Evolutionary conservation across 1,139 yeast species (phyloP).

Genomic region (Sugiyamaella castrensis): DNA sequence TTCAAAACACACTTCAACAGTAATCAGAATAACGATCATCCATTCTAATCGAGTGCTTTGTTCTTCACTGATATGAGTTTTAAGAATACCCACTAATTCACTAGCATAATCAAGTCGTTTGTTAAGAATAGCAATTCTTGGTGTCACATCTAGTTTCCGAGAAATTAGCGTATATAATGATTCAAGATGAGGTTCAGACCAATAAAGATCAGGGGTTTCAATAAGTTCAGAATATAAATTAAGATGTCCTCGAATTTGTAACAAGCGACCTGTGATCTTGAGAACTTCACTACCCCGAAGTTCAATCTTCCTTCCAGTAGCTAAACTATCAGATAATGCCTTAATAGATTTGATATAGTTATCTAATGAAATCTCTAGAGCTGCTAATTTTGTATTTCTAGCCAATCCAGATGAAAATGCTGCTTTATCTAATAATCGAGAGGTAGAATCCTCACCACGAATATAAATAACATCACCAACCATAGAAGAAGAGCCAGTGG

Average conservation of each 20-base stretch:
- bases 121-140: slow-evolving; percentile 75
- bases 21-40: slow-evolving; percentile 77
- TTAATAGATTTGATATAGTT: slow-evolving; percentile 61
- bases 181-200: slow-evolving; percentile 88
- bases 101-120: slow-evolving; percentile 86
- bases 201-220: slow-evolving; percentile 88
- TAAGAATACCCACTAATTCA: slow-evolving; percentile 77
- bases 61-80: slow-evolving; percentile 71
- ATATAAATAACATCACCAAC: slow-evolving; percentile 70
- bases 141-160: slow-evolving; percentile 65
- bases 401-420: slow-evolving; percentile 89
- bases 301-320: slow-evolving; percentile 57
- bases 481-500: slow-evolving; percentile 34
- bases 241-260: slow-evolving; percentile 73
- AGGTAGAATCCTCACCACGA: slow-evolving; percentile 47
- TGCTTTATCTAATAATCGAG: slow-evolving; percentile 67
- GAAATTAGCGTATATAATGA: slow-evolving; percentile 69
- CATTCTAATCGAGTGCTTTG: slow-evolving; percentile 78
- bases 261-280: slow-evolving; percentile 66
- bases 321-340: slow-evolving; percentile 60
- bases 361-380: slow-evolving; percentile 71
- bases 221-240: slow-evolving; percentile 85
- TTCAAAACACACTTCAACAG: slow-evolving; percentile 83
- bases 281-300: slow-evolving; percentile 60
- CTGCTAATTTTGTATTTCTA: slow-evolving; percentile 78